These are phyloP conservation scores for Penicillium sclerotiorum DNA, from an alignment of 2,329 filamentous ascomycete genomes.

Conservation along the genomic window DNA sequence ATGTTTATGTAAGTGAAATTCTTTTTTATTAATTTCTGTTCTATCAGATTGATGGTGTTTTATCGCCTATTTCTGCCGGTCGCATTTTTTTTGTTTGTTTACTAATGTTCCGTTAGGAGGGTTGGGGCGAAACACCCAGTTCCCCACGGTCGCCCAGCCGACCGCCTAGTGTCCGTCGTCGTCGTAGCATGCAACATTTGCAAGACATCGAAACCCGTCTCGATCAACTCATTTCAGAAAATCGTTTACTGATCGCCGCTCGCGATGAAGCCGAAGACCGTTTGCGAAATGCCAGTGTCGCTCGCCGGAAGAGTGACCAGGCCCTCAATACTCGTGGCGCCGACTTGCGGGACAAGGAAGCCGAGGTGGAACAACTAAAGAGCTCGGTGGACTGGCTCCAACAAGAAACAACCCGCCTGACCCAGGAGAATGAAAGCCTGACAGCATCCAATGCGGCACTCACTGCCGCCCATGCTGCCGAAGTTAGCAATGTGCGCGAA, in stretches of 20 bases:
- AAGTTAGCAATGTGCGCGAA: slow-evolving; percentile 65
- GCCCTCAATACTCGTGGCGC: slow-evolving; percentile 66
- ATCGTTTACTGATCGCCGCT: slow-evolving; percentile 74
- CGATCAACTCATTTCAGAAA: slow-evolving; percentile 83
- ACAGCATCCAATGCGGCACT: slow-evolving; percentile 76
- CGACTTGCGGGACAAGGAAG: slow-evolving; percentile 77
- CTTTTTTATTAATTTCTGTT: slow-evolving; percentile 16
- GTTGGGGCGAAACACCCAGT: slow-evolving; percentile 80
- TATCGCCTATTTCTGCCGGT: slow-evolving; percentile 9
- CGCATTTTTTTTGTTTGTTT: slow-evolving; percentile 30
- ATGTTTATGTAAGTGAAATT: slow-evolving; percentile 86
- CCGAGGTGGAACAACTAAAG: slow-evolving; percentile 80
- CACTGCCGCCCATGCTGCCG: slow-evolving; percentile 72
- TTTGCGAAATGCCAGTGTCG: slow-evolving; percentile 58
- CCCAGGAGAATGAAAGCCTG: slow-evolving; percentile 79
- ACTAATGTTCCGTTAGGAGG: slow-evolving; percentile 67
- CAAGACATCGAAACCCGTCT: slow-evolving; percentile 82
- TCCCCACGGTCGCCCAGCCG: slow-evolving; percentile 91
- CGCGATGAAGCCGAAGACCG: slow-evolving; percentile 69
- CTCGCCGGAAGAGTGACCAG: slow-evolving; percentile 58
- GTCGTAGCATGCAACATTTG: slow-evolving; percentile 95
- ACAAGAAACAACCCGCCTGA: slow-evolving; percentile 77
- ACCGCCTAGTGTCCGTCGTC: slow-evolving; percentile 92
- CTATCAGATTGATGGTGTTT: slow-evolving; percentile 1
- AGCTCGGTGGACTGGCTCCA: slow-evolving; percentile 78